phyloP scores from a whole-genome alignment of 2,329 filamentous ascomycete genomes.

The Botrytis fabae region DNA sequence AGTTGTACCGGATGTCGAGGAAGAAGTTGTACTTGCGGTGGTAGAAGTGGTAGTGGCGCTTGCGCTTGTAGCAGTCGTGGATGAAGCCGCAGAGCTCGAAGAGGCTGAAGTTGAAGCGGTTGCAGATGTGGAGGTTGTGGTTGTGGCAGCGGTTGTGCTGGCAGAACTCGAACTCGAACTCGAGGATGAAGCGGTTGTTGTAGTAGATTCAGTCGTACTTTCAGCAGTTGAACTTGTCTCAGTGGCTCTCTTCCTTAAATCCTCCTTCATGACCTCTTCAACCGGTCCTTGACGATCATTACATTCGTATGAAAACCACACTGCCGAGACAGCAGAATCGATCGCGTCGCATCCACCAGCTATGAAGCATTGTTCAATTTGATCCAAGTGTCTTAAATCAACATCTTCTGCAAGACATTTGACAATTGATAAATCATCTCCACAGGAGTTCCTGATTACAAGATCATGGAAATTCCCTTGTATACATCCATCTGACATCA shows the following conservation, averaged over 20 bases:
- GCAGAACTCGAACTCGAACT: neutral
- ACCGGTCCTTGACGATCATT: conserved; percentile 10
- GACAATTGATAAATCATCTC: conserved; percentile 27
- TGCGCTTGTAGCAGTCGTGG: conserved; percentile 4
- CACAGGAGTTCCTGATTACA: conserved; percentile 31
- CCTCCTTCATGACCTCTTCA: conserved; percentile 22
- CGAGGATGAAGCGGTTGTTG: neutral
- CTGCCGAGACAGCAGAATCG: conserved; percentile 30
- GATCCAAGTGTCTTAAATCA: conserved; percentile 27
- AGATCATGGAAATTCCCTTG: conserved; percentile 30
- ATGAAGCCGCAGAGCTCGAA: conserved; percentile 9
- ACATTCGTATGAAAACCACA: conserved; percentile 32
- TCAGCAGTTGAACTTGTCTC: conserved; percentile 6
- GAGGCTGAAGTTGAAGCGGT: conserved; percentile 6
- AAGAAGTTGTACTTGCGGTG: conserved; percentile 8
- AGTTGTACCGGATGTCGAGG: conserved; percentile 9
- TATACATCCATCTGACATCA: conserved; percentile 23
- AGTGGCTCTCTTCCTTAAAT: conserved; percentile 30
- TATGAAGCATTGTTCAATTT: conserved; percentile 34
- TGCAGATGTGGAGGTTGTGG: neutral
- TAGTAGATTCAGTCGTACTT: neutral
- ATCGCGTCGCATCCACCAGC: conserved; percentile 30
- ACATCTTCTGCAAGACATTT: conserved; percentile 30
- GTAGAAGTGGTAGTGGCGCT: conserved; percentile 4
- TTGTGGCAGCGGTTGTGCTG: conserved; percentile 12